Base-by-base conservation (phyloP, 306 rosid species). In the Dryas octopetala region DNA sequence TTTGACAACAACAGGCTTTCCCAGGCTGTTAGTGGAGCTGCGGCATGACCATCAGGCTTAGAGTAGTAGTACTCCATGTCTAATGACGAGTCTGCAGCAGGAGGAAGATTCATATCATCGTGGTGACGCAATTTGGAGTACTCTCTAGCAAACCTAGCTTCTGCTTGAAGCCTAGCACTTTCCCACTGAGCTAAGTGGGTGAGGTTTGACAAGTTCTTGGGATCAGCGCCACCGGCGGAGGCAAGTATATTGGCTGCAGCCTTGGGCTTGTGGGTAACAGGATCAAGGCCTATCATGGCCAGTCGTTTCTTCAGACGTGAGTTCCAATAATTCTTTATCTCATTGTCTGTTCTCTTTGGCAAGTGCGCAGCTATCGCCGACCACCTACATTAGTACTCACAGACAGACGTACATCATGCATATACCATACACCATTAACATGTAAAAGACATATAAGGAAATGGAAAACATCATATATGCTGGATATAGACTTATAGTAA, bases 141-240 rank as follows among this genome's bases (percentile, higher is more conserved):
- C 48, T 70, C 71, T 52, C 44, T 70, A 15, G 13, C 64, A 0
- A 70, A 63, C 13, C 81, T 77, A 23, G 75, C 76, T 70, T 78
- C 76, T 10, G 81, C 81, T 48, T 78, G 65, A 28, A 78, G 72
- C 62, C 81, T 57, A 13, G 66, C 65, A 23, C 66, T 62, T 58
- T 78, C 81, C 81, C 81, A 78, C 57, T 78, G 81, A 26, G 51
- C 72, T n/a, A 70, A 62, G 76, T 78, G 81, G 66, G 66, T 78
- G 53, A 78, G 71, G 14, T 61, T 62, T 15, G 76, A 70, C 5
- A 48, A 13, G 43, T 44, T 62, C 19, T 78, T 78, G 0, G 59
- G 59, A 11, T 78, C 76, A 9, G 66, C 38, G 2, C 38, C 81
- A 26, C 28, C 43, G 5, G 65, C 38, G 9, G 68, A 74, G 48